phyloP scores from a whole-genome alignment of 805 yeast genomes.

The Saccharomycopsis sp. region DNA sequence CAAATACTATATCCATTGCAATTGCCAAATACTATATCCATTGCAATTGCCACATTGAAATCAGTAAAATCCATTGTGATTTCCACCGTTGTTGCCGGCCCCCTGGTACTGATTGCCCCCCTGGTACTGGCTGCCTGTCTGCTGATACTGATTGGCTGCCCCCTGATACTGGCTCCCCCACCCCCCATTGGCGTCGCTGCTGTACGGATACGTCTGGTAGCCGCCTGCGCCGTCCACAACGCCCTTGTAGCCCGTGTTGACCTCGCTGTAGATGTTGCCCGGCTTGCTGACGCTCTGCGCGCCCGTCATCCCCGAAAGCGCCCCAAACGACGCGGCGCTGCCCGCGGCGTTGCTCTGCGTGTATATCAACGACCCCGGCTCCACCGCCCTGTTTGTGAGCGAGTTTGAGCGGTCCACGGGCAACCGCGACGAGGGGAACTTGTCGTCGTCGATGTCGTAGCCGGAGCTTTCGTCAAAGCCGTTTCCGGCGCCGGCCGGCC shows the following conservation, averaged over 20 bases:
- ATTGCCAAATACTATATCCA: too few species aligned
- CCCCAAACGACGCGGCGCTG: constrained; percentile 1
- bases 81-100: too few species aligned
- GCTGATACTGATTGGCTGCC: too few species aligned
- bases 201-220: background rate
- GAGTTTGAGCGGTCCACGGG: constrained; percentile 5
- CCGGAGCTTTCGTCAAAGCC: constrained; percentile 3
- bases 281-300: background rate
- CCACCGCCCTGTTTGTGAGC: constrained; percentile 8
- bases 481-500: background rate
- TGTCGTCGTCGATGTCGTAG: constrained; percentile 9
- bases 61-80: too few species aligned
- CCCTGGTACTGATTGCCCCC: too few species aligned
- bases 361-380: constrained; percentile 18
- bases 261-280: constrained; percentile 4
- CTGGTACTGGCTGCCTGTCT: too few species aligned
- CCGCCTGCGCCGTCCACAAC: background rate
- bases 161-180: background rate
- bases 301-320: background rate
- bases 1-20: too few species aligned
- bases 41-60: too few species aligned
- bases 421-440: constrained; percentile 11
- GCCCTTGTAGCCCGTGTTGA: constrained; percentile 13
- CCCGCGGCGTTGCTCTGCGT: constrained; percentile 6
- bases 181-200: background rate